Evolutionary conservation across 257 asterid species (phyloP).

Genomic region (Sherardia arvensis): DNA sequence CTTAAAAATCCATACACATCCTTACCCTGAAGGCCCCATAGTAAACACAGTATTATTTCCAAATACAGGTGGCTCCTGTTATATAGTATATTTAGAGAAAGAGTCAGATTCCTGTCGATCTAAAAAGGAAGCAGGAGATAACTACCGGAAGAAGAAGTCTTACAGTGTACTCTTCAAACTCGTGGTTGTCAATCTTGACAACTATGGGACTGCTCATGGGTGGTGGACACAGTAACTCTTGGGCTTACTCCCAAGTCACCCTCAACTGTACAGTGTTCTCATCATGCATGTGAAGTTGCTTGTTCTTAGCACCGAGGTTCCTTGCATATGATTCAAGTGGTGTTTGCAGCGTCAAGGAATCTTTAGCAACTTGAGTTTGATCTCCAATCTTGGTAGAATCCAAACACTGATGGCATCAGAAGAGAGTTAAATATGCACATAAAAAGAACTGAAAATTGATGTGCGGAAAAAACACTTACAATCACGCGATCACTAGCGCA

Average conservation of each 20-base stretch:
- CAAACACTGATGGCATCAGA: constrained; percentile 13
- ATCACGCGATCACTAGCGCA: constrained; percentile 44
- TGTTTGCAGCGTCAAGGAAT: constrained; percentile 31
- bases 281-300: constrained; percentile 72
- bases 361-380: constrained; percentile 45
- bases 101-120: constrained; percentile 8
- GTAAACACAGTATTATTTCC: constrained; percentile 82
- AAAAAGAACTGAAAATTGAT: no score
- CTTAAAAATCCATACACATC: not conserved
- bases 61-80: constrained; percentile 88
- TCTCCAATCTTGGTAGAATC: constrained; percentile 46
- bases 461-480: constrained; percentile 36
- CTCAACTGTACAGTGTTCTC: constrained; percentile 71
- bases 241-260: constrained; percentile 94
- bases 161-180: constrained; percentile 84
- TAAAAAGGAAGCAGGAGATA: no score
- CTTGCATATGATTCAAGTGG: constrained; percentile 35
- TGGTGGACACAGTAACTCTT: constrained; percentile 76
- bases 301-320: constrained; percentile 66
- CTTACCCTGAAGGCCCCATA: constrained; percentile 77
- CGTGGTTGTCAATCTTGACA: constrained; percentile 54
- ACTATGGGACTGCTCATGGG: constrained; percentile 51
- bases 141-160: constrained; percentile 9
- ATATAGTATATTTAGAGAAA: constrained; percentile 6
- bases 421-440: constrained; percentile 1